Base-by-base conservation (phyloP, 169 alveolate genomes). In the Fabrea salina region DNA sequence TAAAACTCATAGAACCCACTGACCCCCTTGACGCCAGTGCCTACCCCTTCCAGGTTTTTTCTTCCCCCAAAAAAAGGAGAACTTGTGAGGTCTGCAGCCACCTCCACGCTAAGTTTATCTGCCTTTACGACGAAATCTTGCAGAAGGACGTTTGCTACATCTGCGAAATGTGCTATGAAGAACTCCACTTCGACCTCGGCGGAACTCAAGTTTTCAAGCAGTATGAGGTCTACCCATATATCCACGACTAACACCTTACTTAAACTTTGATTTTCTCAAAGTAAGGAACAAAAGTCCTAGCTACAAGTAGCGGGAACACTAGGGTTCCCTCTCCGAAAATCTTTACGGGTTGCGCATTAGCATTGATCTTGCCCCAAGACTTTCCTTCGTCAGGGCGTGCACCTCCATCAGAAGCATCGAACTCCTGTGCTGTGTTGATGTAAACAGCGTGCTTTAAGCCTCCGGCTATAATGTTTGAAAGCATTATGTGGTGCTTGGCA, bases 211-310 rank as follows among this genome's bases (percentile, higher is more conserved):
- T 47, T 0, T 47, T 16, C 19, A 16, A 37, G 16, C 11, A 16
- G 32, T 61, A 16, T n/a, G 50, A 61, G 13, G 51, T 61, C 27
- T 61, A 61, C 39, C 74, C 74, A 35, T 61, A 61, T 35, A 27
- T 61, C 3, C 50, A 61, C 32, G 74, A 61, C 32, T 61, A 35
- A 59, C n/a, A n/a, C n/a, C n/a, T n/a, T n/a, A n/a, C n/a, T n/a
- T n/a, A n/a, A n/a, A n/a, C n/a, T n/a, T n/a, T n/a, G n/a, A n/a
- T n/a, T n/a, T n/a, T n/a, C n/a, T n/a, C n/a, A n/a, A n/a, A n/a
- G n/a, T n/a, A n/a, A n/a, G n/a, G 53, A 11, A 44, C 16, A 44
- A 44, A 44, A 44, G 53, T 44, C 16, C 16, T 44, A 44, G 11
- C 11, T 11, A 44, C 53, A 11, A 44, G 22, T 44, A 44, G 16